phyloP scores from a whole-genome alignment of 2,329 filamentous ascomycete species.

The Diaporthe aspalathi region DNA sequence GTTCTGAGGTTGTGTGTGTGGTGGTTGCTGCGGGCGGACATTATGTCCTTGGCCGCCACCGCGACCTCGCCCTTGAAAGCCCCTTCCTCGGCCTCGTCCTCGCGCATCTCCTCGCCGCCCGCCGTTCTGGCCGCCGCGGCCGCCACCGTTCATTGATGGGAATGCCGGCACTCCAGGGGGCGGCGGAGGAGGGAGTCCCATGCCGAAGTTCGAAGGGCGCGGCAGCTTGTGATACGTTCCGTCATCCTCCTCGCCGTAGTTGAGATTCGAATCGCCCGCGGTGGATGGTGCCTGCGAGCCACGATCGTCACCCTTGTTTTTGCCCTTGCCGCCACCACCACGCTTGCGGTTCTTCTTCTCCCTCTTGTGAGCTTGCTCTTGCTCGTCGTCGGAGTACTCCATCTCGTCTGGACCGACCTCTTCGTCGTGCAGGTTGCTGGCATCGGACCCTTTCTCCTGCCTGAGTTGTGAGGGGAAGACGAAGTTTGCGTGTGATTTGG shows the following conservation, averaged over 20 bases:
- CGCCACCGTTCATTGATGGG: constrained; percentile 33
- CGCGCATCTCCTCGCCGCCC: constrained; percentile 59
- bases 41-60: constrained; percentile 51
- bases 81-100: constrained; percentile 55
- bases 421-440: constrained; percentile 94
- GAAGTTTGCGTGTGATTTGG: constrained; percentile 80
- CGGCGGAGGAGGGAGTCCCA: constrained; percentile 59
- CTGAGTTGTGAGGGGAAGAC: constrained; percentile 89
- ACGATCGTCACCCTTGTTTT: constrained; percentile 54
- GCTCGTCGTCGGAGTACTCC: constrained; percentile 97
- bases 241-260: constrained; percentile 76
- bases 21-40: constrained; percentile 40
- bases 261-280: constrained; percentile 59
- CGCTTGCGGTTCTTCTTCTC: constrained; percentile 74
- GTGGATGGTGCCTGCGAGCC: constrained; percentile 47
- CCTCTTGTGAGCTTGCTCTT: constrained; percentile 84
- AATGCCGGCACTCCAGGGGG: constrained; percentile 41
- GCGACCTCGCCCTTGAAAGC: constrained; percentile 55
- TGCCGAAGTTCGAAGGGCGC: constrained; percentile 73
- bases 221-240: constrained; percentile 78
- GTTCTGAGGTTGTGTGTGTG: constrained; percentile 39
- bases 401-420: constrained; percentile 87
- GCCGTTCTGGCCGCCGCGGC: constrained; percentile 48
- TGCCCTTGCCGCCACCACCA: constrained; percentile 59
- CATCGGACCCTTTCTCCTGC: constrained; percentile 87